A percentile compares a stretch with the other conserved stretches of the same genome.
These are phyloP conservation scores for Lineolata rhizophorae DNA, from an alignment of 495 filamentous ascomycete genomes.

Conservation along the genomic window DNA sequence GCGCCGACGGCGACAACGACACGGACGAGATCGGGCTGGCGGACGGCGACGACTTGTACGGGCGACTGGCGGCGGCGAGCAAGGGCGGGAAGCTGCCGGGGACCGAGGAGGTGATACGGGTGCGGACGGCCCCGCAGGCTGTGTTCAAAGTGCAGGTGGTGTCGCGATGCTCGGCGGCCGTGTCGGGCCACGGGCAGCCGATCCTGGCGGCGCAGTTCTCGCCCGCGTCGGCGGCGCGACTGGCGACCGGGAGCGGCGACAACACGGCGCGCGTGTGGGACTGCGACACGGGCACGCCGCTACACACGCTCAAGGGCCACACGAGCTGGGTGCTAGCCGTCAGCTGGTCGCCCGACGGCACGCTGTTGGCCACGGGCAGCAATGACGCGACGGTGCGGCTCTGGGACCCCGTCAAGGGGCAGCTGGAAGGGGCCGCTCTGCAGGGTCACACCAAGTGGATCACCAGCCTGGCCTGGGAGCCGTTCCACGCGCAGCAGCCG, in stretches of 20 bases:
- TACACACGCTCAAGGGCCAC: slow-evolving; percentile 79
- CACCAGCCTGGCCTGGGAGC: slow-evolving; percentile 75
- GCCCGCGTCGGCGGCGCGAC: slow-evolving; percentile 50
- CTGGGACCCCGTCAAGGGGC: slow-evolving; percentile 74
- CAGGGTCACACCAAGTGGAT: slow-evolving; percentile 90
- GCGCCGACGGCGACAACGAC: slow-evolving; percentile 2
- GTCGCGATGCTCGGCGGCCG: slow-evolving; percentile 68
- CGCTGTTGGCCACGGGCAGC: slow-evolving; percentile 68
- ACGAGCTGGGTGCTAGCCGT: slow-evolving; percentile 83
- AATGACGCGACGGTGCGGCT: slow-evolving; percentile 84
- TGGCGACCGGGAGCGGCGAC: slow-evolving; percentile 83
- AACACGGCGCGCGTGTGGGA: slow-evolving; percentile 89
- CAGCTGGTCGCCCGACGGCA: slow-evolving; percentile 65
- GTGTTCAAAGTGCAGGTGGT: slow-evolving; percentile 89
- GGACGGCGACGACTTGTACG: slow-evolving; percentile 41
- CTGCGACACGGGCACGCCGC: slow-evolving; percentile 78
- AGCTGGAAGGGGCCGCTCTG: slow-evolving; percentile 48
- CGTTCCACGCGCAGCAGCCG: slow-evolving; percentile 62
- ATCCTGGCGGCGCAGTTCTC: slow-evolving; percentile 84
- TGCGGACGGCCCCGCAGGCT: slow-evolving; percentile 75
- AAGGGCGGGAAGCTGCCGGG: slow-evolving; percentile 39
- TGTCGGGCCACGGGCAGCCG: slow-evolving; percentile 77
- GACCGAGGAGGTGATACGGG: slow-evolving; percentile 51
- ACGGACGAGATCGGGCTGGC: slow-evolving; percentile 5
- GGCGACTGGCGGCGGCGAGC: slow-evolving; percentile 43